Conservation (phyloP, 163 green algal genomes). For the Volvox carteri region DNA sequence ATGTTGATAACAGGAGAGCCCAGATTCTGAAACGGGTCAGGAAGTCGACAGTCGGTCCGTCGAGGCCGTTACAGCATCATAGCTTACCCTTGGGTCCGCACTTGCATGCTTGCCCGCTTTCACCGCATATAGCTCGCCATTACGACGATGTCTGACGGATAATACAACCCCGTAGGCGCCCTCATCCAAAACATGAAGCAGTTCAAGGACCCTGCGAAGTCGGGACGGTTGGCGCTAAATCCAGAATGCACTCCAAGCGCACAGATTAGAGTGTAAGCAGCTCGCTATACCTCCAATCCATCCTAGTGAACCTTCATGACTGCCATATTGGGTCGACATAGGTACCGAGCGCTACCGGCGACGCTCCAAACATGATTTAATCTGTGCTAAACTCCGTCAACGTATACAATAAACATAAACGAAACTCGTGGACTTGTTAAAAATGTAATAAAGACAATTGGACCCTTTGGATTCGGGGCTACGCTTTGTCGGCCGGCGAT, state of each 20-base stretch:
- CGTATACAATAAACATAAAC: neutral
- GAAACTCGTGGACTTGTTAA: too few relatives aligned
- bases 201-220: neutral
- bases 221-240: neutral
- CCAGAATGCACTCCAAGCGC: neutral
- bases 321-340: neutral
- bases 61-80: slow-evolving; percentile 7
- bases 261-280: neutral
- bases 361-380: neutral
- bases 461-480: slow-evolving; percentile 1
- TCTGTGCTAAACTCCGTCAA: neutral
- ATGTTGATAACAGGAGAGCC: too few relatives aligned
- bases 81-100: slow-evolving; percentile 27
- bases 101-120: slow-evolving; percentile 20
- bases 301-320: neutral
- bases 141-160: slow-evolving; percentile 1
- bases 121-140: slow-evolving; percentile 6
- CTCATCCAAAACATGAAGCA: slow-evolving; percentile 36
- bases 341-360: neutral
- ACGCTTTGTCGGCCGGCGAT: slow-evolving; percentile 13
- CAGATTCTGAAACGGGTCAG: neutral
- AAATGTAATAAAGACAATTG: too few relatives aligned
- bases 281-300: slow-evolving; percentile 19
- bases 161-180: slow-evolving; percentile 23
- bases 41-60: neutral